phyloP scores from a whole-genome alignment of 129 eudicot species.

The Helianthus tuberosus region DNA sequence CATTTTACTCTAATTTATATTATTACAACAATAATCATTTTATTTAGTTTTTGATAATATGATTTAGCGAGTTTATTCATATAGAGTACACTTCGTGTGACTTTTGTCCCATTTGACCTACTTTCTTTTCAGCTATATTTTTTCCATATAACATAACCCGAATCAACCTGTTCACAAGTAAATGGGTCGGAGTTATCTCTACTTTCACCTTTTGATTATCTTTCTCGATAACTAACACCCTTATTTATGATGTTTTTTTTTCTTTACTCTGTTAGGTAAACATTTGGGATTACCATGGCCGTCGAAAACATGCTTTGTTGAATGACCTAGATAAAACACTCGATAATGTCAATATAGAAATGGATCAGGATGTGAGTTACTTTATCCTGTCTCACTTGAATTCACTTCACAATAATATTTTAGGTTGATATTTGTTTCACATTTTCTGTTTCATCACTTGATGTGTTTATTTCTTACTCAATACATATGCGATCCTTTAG shows the following conservation, averaged over 20 bases:
- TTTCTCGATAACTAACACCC: background rate
- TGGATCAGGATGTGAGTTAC: slow-evolving; percentile 88
- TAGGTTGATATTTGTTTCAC: too few relatives aligned
- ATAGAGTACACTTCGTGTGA: background rate
- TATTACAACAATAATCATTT: background rate
- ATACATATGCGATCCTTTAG: too few relatives aligned
- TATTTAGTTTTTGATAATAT: background rate
- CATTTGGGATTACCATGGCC: slow-evolving; percentile 81
- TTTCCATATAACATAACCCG: too few relatives aligned
- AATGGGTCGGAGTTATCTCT: background rate
- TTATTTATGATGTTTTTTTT: slow-evolving; percentile 17
- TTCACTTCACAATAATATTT: background rate
- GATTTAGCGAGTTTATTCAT: background rate
- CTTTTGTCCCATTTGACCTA: background rate
- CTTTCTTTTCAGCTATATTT: background rate
- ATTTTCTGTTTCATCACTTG: too few relatives aligned
- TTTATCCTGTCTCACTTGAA: slow-evolving; percentile 8
- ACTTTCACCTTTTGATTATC: slow-evolving; percentile 3
- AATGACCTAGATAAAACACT: slow-evolving; percentile 82
- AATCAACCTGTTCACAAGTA: too few relatives aligned
- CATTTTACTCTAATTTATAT: background rate
- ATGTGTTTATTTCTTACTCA: too few relatives aligned
- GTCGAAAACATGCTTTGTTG: slow-evolving; percentile 76
- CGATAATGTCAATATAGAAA: slow-evolving; percentile 84
- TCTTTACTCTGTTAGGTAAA: slow-evolving; percentile 46